Evolutionary conservation across 768 basidiomycete species (phyloP).

Genomic region (Arthromyces matolae): DNA sequence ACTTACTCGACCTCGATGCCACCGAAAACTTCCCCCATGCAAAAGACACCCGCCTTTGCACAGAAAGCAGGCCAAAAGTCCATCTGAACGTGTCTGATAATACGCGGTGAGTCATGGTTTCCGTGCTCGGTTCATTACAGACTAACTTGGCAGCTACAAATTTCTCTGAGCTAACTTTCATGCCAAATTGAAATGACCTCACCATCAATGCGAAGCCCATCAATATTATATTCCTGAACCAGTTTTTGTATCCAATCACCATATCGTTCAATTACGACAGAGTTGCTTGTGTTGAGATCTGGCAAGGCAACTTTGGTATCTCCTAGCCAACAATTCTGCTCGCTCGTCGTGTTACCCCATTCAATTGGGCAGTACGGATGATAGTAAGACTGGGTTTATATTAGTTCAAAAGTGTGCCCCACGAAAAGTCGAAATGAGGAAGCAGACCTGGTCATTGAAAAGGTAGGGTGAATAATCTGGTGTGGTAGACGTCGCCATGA

Average conservation of each 20-base stretch:
- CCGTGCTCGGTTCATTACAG: slow-evolving; percentile 1
- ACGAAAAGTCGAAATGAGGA: background rate
- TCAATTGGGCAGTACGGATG: slow-evolving; percentile 78
- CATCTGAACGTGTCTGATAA: slow-evolving; percentile 63
- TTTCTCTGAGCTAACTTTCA: slow-evolving; percentile 31
- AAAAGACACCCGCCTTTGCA: slow-evolving; percentile 75
- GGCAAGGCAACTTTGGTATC: slow-evolving; percentile 70
- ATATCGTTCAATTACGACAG: slow-evolving; percentile 58
- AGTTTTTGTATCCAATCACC: slow-evolving; percentile 66
- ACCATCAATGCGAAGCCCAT: slow-evolving; percentile 86
- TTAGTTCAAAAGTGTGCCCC: slow-evolving; percentile 1
- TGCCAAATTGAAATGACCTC: slow-evolving; percentile 6
- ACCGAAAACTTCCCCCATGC: slow-evolving; percentile 78
- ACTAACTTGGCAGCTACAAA: slow-evolving; percentile 42
- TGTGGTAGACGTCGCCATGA: slow-evolving; percentile 63
- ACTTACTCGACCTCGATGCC: slow-evolving; percentile 48
- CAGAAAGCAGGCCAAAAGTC: slow-evolving; percentile 79
- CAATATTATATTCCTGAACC: slow-evolving; percentile 69
- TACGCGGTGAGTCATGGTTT: background rate
- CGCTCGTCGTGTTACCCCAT: slow-evolving; percentile 64
- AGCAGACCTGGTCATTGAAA: slow-evolving; percentile 58
- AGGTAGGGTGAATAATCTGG: slow-evolving; percentile 66
- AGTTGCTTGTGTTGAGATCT: slow-evolving; percentile 74
- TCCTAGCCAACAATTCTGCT: slow-evolving; percentile 82
- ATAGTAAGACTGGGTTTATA: slow-evolving; percentile 49